Evolutionary conservation across 306 rosid species (phyloP).

Genomic region (Vigna angularis): DNA sequence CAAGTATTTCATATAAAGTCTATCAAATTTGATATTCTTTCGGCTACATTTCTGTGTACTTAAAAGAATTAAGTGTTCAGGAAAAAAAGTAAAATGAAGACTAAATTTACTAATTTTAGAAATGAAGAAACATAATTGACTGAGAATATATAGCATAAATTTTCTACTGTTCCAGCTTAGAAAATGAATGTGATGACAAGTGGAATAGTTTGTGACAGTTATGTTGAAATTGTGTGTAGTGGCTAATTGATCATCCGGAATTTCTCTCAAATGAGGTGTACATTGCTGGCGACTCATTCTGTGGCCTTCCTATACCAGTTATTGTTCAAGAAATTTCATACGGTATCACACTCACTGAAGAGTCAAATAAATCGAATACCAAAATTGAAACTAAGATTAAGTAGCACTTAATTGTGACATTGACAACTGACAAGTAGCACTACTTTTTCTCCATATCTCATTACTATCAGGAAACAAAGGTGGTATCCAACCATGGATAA

Average conservation of each 20-base stretch:
- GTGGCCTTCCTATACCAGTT: conserved; percentile 55
- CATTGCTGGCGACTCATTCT: conserved; percentile 61
- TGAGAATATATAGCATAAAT: too few relatives aligned
- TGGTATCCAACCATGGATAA: conserved; percentile 39
- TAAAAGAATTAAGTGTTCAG: too few relatives aligned
- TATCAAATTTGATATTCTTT: too few relatives aligned
- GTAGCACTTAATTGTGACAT: neutral
- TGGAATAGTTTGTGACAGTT: neutral
- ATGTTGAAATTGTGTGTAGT: conserved; percentile 49
- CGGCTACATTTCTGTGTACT: too few relatives aligned
- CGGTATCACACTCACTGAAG: conserved; percentile 43
- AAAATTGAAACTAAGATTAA: neutral
- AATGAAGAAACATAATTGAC: too few relatives aligned
- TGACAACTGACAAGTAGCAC: neutral
- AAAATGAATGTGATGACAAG: neutral
- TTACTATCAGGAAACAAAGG: conserved; percentile 28
- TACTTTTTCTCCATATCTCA: neutral
- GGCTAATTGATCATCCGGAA: conserved; percentile 64
- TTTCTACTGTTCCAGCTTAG: neutral
- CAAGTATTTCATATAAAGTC: too few relatives aligned
- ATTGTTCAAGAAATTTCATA: conserved; percentile 49
- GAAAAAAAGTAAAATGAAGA: too few relatives aligned
- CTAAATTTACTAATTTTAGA: too few relatives aligned
- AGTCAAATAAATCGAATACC: neutral
- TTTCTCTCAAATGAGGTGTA: conserved; percentile 53